These are phyloP conservation scores for Omphalea diandra DNA, from an alignment of 441 rosid genomes.

Conservation along the genomic window DNA sequence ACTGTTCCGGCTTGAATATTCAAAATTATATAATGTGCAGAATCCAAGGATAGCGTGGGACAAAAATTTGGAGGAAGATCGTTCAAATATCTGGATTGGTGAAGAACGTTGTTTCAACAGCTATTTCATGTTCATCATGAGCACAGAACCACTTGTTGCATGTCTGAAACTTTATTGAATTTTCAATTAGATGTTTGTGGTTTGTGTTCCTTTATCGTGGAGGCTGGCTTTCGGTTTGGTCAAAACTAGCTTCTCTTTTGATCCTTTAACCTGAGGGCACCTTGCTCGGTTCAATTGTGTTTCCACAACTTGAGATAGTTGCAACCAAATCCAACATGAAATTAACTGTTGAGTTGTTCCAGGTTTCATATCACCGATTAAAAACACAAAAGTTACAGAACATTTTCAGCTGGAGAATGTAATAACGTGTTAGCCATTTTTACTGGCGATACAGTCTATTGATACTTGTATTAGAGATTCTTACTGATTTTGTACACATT, in stretches of 20 bases:
- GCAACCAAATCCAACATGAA: too few relatives aligned
- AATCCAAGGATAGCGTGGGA: background rate
- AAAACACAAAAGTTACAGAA: background rate
- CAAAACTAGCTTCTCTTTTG: background rate
- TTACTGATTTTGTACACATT: background rate
- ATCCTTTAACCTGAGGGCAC: background rate
- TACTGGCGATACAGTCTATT: background rate
- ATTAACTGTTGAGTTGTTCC: background rate
- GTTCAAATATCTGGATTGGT: background rate
- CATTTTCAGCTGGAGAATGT: background rate
- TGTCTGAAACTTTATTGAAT: conserved; percentile 19
- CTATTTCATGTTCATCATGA: background rate
- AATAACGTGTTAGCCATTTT: background rate
- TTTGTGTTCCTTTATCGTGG: background rate
- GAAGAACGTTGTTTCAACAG: background rate
- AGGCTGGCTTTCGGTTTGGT: background rate
- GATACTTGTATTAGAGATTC: background rate
- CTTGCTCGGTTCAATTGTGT: background rate
- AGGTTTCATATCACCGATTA: conserved; percentile 2
- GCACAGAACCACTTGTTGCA: background rate
- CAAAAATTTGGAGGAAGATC: background rate
- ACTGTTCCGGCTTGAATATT: background rate
- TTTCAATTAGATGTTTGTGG: conserved; percentile 3
- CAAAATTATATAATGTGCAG: background rate
- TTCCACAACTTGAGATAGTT: background rate